These are phyloP conservation scores for Syncephalastrum racemosum DNA, from an alignment of 371 early-diverging fungal genomes.

Conservation along the genomic window DNA sequence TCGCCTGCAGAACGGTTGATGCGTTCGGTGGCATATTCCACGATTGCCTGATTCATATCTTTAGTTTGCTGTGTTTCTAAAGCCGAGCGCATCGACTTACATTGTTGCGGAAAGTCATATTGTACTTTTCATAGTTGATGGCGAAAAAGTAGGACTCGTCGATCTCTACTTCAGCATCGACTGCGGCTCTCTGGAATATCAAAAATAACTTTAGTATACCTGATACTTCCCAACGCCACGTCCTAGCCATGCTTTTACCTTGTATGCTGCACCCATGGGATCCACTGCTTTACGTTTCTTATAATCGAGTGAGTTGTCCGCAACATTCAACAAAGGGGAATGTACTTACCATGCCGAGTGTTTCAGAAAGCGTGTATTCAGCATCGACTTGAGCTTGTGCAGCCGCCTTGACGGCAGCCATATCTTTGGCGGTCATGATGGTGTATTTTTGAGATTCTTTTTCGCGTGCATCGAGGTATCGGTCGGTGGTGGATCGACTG, in stretches of 20 bases:
- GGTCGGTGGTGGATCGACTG: constrained; percentile 63
- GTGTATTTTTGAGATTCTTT: constrained; percentile 59
- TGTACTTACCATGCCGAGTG: constrained; percentile 58
- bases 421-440: constrained; percentile 67
- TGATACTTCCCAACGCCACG: not conserved
- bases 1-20: constrained; percentile 71
- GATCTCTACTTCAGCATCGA: constrained; percentile 45
- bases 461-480: constrained; percentile 62
- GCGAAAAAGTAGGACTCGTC: constrained; percentile 63
- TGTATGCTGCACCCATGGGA: constrained; percentile 25
- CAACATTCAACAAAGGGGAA: too few relatives aligned
- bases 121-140: constrained; percentile 76
- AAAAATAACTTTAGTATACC: not conserved
- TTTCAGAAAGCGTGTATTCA: constrained; percentile 45
- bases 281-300: constrained; percentile 57
- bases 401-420: constrained; percentile 50
- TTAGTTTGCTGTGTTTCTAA: constrained; percentile 7
- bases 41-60: constrained; percentile 44
- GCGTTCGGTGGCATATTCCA: constrained; percentile 60
- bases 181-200: constrained; percentile 14
- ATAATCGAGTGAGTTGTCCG: not conserved
- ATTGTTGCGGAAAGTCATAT: constrained; percentile 74
- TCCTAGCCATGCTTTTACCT: constrained; percentile 14
- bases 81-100: constrained; percentile 24
- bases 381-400: constrained; percentile 57